Evolutionary conservation across 2,329 filamentous ascomycete species (phyloP), one percentile per base, ranked within the genome.

Genomic region (Diaporthe velutina): DNA sequence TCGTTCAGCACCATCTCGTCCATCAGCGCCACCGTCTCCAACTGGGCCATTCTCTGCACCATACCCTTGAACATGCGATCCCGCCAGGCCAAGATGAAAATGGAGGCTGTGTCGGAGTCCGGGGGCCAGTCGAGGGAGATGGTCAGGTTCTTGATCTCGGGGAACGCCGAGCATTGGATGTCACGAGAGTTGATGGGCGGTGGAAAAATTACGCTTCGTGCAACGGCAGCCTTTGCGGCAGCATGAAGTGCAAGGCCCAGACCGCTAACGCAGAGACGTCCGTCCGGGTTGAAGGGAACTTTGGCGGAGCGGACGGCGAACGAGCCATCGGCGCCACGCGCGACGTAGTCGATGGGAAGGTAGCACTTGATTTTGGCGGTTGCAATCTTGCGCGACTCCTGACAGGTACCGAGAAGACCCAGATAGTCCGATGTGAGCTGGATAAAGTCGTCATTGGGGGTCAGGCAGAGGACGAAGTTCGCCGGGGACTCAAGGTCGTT

Each of bases 161-260:
- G 10, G 5, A 66, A 4, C 6, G 61, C 10, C 4, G 7, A 5
- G 28, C 61, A 66, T 15, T 19, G 12, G 42, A 66, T 50, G 42
- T 1, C 0, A 8, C 30, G 15, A 6, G 38, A 15, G 13, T 0
- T 4, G n/a, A 4, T 9, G 13, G 15, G 8, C 13, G 4, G 9
- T n/a, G 3, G 38, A 9, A 45, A 4, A 4, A 8, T 2, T 7
- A 28, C 22, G 6, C 38, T 15, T 9, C 58, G 38, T 12, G 58
- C 58, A 6, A 38, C 38, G 9, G 19, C 7, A 5, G 38, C 38
- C 7, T 64, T 13, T 4, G 38, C 1, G 8, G 58, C 58, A 4
- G 17, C 17, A 25, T 45, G 6, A 2, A 64, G 8, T 1, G 58
- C 58, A 0, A 25, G 38, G 25, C 58, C 38, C 15, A 64, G 12